Evolutionary conservation across 768 basidiomycete species (phyloP), one percentile per base, ranked within the genome.

Genomic region (Cantharellus anzutake): DNA sequence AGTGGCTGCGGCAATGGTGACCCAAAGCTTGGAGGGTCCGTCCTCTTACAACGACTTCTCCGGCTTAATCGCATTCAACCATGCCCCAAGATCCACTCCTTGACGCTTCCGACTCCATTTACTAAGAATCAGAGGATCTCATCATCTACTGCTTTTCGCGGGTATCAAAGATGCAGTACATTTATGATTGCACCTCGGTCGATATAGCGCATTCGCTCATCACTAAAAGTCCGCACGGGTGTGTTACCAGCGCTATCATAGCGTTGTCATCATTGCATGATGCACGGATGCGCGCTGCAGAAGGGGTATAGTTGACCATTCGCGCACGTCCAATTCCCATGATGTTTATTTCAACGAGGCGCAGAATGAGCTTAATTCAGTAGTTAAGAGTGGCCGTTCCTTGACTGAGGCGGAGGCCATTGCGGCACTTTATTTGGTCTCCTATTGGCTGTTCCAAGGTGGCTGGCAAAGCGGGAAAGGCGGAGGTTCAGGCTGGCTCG

Each of bases 381-480:
- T 72, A 87, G 53, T 75, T 78, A 59, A 80, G 78, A 66, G 75
- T 77, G 59, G 74, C 74, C 41, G 78, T 11, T 11, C 78, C 5
- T 79, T 82, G 71, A 73, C 73, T 44, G 84, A 84, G 60, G 74
- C 74, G 55, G 85, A 89, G 64, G 88, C 84, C 5, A 75, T 83
- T 63, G 86, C 88, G 2, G 85, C 88, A 3, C 67, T 87, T 48
- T 84, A 86, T 68, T 77, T 91, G 62, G 75, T 87, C 61, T 79
- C 76, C 65, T 86, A 81, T 69, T 83, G 82, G 51, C 74, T 84
- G 61, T 71, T 88, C 67, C 81, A 80, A 2, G 83, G 83, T 58
- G 44, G 44, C 29, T 29, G 20, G 20, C 20, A 29, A 29, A 29
- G 20, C 20, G 20, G 20, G 20, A 29, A 29, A 29, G 20, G 20